Evolutionary conservation across 164 flowering plant species (phyloP).

Genomic region (Brasenia schreberi): DNA sequence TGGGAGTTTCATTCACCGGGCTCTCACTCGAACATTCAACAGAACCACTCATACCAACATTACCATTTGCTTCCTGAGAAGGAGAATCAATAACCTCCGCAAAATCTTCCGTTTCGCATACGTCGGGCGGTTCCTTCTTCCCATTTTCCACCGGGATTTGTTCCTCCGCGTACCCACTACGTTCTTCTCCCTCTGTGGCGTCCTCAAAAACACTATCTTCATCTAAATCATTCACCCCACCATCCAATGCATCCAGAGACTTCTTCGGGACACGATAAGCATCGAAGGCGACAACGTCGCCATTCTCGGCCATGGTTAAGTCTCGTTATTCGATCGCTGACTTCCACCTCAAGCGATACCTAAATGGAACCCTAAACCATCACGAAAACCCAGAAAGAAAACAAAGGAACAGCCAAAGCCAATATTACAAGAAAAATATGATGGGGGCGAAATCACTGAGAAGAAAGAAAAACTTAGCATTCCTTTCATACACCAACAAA

Average conservation of each 20-base stretch:
- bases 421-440: too few relatives aligned
- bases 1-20: neutral
- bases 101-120: constrained; percentile 21
- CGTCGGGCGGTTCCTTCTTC: constrained; percentile 11
- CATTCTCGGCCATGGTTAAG: too few relatives aligned
- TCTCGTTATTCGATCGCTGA: too few relatives aligned
- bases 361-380: too few relatives aligned
- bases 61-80: constrained; percentile 2
- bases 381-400: too few relatives aligned
- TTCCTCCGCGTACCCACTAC: neutral
- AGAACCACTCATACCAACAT: neutral
- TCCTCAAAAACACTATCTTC: constrained; percentile 47
- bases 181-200: constrained; percentile 15
- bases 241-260: neutral
- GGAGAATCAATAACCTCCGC: constrained; percentile 33
- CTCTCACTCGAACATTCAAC: neutral
- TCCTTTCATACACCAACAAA: too few relatives aligned
- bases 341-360: too few relatives aligned
- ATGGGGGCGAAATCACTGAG: too few relatives aligned
- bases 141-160: constrained; percentile 4
- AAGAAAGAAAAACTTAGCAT: too few relatives aligned
- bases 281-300: too few relatives aligned
- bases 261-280: neutral
- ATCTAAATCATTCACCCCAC: constrained; percentile 24
- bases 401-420: too few relatives aligned